Evolutionary conservation across 805 yeast genomes (phyloP).

Genomic region (Maudiozyma serrabonitensis): DNA sequence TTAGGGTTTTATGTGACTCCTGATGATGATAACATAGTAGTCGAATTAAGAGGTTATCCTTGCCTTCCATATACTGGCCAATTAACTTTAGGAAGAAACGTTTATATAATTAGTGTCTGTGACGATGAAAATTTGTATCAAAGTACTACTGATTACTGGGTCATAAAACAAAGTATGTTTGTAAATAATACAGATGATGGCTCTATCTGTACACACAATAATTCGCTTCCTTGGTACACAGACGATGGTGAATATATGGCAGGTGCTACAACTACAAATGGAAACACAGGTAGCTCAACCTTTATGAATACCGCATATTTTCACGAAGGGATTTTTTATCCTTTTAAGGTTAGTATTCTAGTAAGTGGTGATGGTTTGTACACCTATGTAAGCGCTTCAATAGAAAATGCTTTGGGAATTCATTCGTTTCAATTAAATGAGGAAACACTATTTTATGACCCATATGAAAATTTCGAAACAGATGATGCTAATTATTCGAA

Average conservation of each 20-base stretch:
- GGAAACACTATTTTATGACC: not conserved
- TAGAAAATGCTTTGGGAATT: not conserved
- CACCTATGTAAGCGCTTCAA: not conserved
- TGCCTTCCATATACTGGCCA: not conserved
- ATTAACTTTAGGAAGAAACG: not conserved
- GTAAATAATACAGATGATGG: not conserved
- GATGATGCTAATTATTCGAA: not conserved
- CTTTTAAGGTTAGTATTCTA: too few relatives aligned
- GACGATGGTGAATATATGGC: not conserved
- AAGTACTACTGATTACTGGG: not conserved
- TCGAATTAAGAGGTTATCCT: not conserved
- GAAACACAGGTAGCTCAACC: not conserved
- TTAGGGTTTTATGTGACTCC: not conserved
- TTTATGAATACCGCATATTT: too few relatives aligned
- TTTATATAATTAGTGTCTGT: not conserved
- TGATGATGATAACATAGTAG: not conserved
- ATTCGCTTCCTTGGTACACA: not conserved
- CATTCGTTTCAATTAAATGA: not conserved
- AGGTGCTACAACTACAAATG: too few relatives aligned
- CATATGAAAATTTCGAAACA: not conserved
- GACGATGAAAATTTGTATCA: not conserved
- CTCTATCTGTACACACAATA: not conserved
- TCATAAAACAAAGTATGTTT: not conserved
- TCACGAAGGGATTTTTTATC: too few relatives aligned
- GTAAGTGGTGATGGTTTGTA: too few relatives aligned